Evolutionary conservation across 768 basidiomycete genomes (phyloP).

Genomic region (Clavaria fumosa): DNA sequence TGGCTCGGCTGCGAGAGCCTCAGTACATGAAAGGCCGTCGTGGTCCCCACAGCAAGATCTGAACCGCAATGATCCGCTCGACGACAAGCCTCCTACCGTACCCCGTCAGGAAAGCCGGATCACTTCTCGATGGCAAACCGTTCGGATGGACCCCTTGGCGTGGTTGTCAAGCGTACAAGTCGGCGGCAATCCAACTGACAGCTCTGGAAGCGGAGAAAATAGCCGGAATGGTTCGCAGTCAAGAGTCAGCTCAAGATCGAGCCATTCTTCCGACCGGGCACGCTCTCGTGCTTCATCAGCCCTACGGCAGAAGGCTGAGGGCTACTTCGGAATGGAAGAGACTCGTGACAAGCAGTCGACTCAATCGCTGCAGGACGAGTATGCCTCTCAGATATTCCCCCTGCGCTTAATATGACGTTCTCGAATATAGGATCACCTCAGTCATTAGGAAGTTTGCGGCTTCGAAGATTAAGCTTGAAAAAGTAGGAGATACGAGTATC

Average conservation of each 20-base stretch:
- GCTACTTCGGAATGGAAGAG: too few species aligned
- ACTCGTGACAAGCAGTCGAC: conserved; percentile 21
- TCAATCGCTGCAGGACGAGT: conserved; percentile 65
- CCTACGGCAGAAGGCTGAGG: too few species aligned
- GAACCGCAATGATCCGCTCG: neutral
- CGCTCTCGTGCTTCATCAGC: too few species aligned
- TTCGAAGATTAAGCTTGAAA: conserved; percentile 73
- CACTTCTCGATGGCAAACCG: too few species aligned
- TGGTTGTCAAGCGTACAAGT: conserved; percentile 68
- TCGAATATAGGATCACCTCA: conserved; percentile 42
- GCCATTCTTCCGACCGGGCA: too few species aligned
- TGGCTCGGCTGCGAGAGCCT: conserved; percentile 12
- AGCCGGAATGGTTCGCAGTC: conserved; percentile 32
- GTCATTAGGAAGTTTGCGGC: conserved; percentile 51
- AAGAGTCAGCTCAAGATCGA: conserved; percentile 28
- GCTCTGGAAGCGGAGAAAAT: conserved; percentile 33
- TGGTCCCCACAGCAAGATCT: neutral
- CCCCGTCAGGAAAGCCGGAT: too few species aligned
- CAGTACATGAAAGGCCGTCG: conserved; percentile 7
- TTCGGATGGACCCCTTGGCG: conserved; percentile 48
- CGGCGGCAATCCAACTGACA: conserved; percentile 35
- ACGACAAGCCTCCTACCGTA: too few species aligned
- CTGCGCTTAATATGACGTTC: neutral
- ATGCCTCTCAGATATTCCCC: conserved; percentile 11
- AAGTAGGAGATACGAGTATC: conserved; percentile 27